Evolutionary conservation across 2,329 filamentous ascomycete genomes (phyloP), one percentile per base, ranked within the genome.

Genomic region (Eurotiales sp.): DNA sequence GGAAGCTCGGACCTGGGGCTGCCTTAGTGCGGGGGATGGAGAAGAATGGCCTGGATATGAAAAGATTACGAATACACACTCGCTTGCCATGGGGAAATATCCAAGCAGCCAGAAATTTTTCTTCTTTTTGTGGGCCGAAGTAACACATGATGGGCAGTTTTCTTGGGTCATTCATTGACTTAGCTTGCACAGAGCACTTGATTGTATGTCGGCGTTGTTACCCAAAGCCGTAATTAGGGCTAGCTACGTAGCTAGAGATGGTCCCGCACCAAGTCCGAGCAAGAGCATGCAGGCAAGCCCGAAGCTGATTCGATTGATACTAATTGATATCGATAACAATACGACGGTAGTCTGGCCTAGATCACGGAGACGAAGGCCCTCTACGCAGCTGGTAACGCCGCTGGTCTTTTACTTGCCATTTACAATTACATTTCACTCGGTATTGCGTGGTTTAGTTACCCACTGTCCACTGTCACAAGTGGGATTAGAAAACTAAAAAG

Each of bases 271-370:
- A 36, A 23, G 30, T 14, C 22, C 37, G n/a, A 22, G 34, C 4
- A 37, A 29, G 32, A 37, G 11, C 37, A 42, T 34, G 25, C 37
- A 32, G 3, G 19, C 29, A 17, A 19, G n/a, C 22, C 6, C 12
- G 27, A 36, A 10, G 39, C 39, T 50, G 29, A 50, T 42, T 50
- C 29, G 47, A 17, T 43, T 8, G n/a, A 17, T 43, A 27, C 21
- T 27, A 10, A n/a, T n/a, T 23, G 27, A 43, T 19, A 29, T 12
- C 27, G 27, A n/a, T 11, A 47, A 29, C 10, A 21, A 37, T 37
- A 15, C n/a, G 15, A 37, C 7, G 21, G 8, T 37, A 37, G 32
- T 37, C 34, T 37, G 34, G 15, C 17, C 8, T 34, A n/a, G n/a
- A n/a, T n/a, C n/a, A n/a, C n/a, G n/a, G n/a, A n/a, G n/a, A n/a